Evolutionary conservation across 768 basidiomycete species (phyloP).

Genomic region (Auricularia sp.): DNA sequence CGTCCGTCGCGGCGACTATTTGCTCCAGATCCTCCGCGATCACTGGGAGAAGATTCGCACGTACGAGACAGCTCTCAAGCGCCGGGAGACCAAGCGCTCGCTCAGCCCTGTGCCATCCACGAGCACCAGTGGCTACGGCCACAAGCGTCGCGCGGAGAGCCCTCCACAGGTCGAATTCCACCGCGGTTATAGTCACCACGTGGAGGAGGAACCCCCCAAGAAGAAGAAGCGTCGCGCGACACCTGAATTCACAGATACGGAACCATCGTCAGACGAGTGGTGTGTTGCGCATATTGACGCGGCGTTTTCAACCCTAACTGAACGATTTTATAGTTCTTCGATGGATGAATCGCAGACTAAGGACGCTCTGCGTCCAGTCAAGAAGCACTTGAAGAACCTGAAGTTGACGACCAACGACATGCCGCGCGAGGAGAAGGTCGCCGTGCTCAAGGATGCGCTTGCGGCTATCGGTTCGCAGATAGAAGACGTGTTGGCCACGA

Average conservation of each 20-base stretch:
- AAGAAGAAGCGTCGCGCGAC: conserved; percentile 92
- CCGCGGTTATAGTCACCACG: neutral
- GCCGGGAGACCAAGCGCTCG: conserved; percentile 61
- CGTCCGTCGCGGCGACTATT: conserved; percentile 92
- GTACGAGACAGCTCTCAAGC: conserved; percentile 71
- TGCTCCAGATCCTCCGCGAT: conserved; percentile 73
- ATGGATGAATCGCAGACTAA: conserved; percentile 93
- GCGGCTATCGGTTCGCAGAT: conserved; percentile 90
- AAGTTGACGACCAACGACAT: conserved; percentile 90
- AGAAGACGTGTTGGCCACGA: conserved; percentile 66
- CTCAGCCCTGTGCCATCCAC: conserved; percentile 47
- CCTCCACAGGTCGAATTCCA: conserved; percentile 7
- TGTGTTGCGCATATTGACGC: conserved; percentile 29
- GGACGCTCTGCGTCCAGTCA: conserved; percentile 91
- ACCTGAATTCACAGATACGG: conserved; percentile 92
- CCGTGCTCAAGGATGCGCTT: conserved; percentile 89
- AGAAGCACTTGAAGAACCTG: conserved; percentile 96
- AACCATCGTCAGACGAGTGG: conserved; percentile 80
- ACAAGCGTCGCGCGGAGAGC: conserved; percentile 72
- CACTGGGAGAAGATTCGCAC: conserved; percentile 86
- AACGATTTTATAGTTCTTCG: conserved; percentile 51
- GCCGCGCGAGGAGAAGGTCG: conserved; percentile 91
- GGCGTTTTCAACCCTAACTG: conserved; percentile 7
- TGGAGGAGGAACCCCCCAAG: conserved; percentile 23
- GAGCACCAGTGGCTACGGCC: neutral